Base-by-base conservation (phyloP, 2,329 filamentous ascomycete species). In the Didymella pomorum region DNA sequence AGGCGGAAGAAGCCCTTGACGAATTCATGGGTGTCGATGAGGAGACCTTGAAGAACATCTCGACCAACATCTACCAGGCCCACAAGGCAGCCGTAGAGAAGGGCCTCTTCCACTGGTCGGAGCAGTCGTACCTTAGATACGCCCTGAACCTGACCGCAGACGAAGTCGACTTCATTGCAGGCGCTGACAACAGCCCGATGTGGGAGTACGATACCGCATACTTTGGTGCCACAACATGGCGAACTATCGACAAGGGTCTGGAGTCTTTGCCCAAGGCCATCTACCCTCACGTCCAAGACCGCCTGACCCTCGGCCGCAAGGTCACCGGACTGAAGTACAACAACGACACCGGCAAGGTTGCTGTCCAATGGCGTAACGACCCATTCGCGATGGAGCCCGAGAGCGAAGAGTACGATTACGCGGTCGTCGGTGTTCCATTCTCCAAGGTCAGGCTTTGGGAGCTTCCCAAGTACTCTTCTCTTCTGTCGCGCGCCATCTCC, bases 391-490 rank as follows among this genome's bases (percentile, higher is more conserved):
- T 78, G 62, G 63, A 70, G 0, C 75, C 81, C 0, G 67, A 84
- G 48, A 82, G 77, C 43, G 79, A 82, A 25, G 80, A 82, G 2
- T 89, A 86, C 67, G 88, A 91, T 75, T 90, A 90, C 70, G 84
- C 86, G 26, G 79, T 91, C n/a, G 80, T 91, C 7, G 81, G 87
- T 0, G 83, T 84, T 0, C 88, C 88, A 0, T 90, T 91, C 74
- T 83, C 84, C 45, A 84, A 86, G 51, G 84, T 90, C 39, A 81
- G 87, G 31, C 80, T 84, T 23, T 89, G 87, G 86, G 78, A 84
- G 5, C 78, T 90, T 0, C 85, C 86, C 0, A 70, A 71, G 4
- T 84, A 83, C 66, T 81, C 82, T 28, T 79, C 79, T n/a, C 76
- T 84, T 4, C 72, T 85, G 29, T 72, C 71, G 39, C 80, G 80